phyloP scores from a whole-genome alignment of 768 basidiomycete species.

The Lactifluus pinguis region DNA sequence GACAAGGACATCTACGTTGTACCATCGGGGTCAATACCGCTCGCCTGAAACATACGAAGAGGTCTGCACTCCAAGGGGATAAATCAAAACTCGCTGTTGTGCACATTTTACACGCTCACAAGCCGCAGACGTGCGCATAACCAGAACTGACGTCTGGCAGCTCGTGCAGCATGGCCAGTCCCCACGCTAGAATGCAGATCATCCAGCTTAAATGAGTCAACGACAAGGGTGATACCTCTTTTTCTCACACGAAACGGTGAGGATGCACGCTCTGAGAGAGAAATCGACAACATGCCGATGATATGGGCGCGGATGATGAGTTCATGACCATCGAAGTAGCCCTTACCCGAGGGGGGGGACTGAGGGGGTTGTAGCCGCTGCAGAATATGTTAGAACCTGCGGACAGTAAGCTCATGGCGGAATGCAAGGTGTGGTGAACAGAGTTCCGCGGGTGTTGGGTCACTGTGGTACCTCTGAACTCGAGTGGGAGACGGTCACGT shows the following conservation, averaged over 20 bases:
- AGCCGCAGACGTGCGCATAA: not conserved
- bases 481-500: not conserved
- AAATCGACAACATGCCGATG: not conserved
- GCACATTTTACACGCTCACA: not conserved
- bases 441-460: not conserved
- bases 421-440: not conserved
- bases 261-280: not conserved
- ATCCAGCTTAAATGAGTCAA: not conserved
- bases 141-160: not conserved
- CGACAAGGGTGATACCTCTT: not conserved
- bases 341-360: not conserved
- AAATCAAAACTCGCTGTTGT: not conserved
- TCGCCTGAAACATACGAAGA: not conserved
- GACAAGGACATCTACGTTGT: not conserved
- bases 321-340: not conserved
- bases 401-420: not conserved
- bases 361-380: not conserved
- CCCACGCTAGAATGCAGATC: not conserved
- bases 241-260: not conserved
- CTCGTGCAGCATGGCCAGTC: not conserved
- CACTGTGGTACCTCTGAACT: not conserved
- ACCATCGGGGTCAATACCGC: not conserved
- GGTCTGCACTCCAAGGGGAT: not conserved
- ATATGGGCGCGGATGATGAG: not conserved
- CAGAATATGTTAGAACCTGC: not conserved